A percentile compares a stretch with the other conserved stretches of the same genome.
Evolutionary conservation across 805 yeast species (phyloP).

Genomic region (Kluyveromyces siamensis): DNA sequence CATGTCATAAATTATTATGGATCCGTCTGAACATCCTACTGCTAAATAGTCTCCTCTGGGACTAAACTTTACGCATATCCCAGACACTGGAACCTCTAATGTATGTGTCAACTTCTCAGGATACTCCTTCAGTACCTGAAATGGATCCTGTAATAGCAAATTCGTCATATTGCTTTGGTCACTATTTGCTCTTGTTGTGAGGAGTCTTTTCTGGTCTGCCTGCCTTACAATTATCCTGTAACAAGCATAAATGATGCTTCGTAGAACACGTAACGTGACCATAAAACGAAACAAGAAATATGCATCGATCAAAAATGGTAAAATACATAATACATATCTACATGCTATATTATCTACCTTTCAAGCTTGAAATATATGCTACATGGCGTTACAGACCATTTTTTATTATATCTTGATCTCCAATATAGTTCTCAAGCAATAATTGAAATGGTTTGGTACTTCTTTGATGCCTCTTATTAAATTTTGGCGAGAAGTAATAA

Average conservation of each 20-base stretch:
- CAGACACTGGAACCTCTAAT: slow-evolving; percentile 48
- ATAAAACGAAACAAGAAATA: not conserved
- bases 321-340: too few species aligned
- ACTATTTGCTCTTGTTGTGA: not conserved
- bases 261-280: not conserved
- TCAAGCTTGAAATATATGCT: too few species aligned
- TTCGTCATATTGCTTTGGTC: slow-evolving; percentile 31
- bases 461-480: too few species aligned
- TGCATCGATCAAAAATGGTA: too few species aligned
- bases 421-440: too few species aligned
- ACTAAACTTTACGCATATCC: slow-evolving; percentile 62
- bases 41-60: slow-evolving; percentile 80
- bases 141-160: slow-evolving; percentile 77
- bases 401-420: too few species aligned
- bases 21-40: slow-evolving; percentile 67
- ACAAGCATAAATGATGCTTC: not conserved
- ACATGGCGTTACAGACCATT: too few species aligned
- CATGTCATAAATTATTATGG: slow-evolving; percentile 62
- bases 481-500: too few species aligned
- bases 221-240: too few species aligned
- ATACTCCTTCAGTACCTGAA: slow-evolving; percentile 81
- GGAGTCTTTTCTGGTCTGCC: too few species aligned
- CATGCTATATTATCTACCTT: too few species aligned
- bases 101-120: slow-evolving; percentile 79
- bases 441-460: too few species aligned